A percentile compares a stretch with the other conserved stretches of the same genome.
Evolutionary conservation across 2,329 filamentous ascomycete species (phyloP).

Genomic region (Talaromyces verruculosus): DNA sequence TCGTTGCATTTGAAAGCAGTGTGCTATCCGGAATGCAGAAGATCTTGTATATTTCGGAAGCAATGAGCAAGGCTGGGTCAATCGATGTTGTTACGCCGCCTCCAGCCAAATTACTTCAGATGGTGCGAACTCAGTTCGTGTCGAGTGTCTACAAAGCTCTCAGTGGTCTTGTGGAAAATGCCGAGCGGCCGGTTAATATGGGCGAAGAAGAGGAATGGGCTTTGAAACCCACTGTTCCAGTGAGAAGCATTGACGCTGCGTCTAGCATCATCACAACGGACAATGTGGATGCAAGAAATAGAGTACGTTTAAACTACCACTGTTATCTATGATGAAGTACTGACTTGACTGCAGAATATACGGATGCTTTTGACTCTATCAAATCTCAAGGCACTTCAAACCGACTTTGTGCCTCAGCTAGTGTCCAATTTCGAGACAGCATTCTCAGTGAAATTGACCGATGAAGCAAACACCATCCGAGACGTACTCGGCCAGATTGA

Average conservation of each 20-base stretch:
- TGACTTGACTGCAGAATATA: conserved; percentile 62
- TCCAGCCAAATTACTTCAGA: conserved; percentile 80
- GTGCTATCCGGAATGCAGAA: conserved; percentile 87
- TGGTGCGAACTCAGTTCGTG: conserved; percentile 89
- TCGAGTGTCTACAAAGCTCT: conserved; percentile 91
- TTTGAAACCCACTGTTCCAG: conserved; percentile 37
- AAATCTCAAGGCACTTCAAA: conserved; percentile 81
- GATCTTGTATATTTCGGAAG: conserved; percentile 89
- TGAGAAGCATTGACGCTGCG: conserved; percentile 34
- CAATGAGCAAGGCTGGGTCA: conserved; percentile 70
- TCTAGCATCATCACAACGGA: conserved; percentile 49
- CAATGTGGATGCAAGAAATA: conserved; percentile 54
- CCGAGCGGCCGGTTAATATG: conserved; percentile 70
- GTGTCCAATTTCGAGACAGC: conserved; percentile 89
- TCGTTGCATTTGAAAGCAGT: conserved; percentile 79
- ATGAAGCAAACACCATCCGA: conserved; percentile 87
- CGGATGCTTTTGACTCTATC: conserved; percentile 92
- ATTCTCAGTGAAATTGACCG: conserved; percentile 90
- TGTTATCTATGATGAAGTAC: conserved; percentile 23
- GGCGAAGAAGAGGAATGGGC: conserved; percentile 57
- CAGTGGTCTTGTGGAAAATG: conserved; percentile 95
- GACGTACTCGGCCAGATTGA: conserved; percentile 92
- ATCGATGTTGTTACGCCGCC: conserved; percentile 81
- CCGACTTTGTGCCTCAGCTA: conserved; percentile 80
- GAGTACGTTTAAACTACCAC: conserved; percentile 44